These are phyloP conservation scores for Hevea brasiliensis DNA, from an alignment of 345 rosid genomes.

Conservation along the genomic window DNA sequence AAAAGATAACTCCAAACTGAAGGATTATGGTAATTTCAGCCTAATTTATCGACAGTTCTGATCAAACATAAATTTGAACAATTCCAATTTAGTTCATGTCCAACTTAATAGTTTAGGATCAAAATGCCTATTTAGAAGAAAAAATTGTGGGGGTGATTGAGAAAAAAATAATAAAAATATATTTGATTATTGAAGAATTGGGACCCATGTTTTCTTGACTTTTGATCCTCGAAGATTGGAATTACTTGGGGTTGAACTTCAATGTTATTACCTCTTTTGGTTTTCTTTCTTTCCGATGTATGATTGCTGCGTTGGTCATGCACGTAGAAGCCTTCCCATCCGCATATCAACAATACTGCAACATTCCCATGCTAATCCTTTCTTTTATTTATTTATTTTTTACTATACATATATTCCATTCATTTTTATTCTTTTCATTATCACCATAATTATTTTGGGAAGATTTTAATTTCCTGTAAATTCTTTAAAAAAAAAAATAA, in stretches of 20 bases:
- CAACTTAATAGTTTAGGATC: too few relatives aligned
- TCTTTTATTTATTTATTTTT: neutral
- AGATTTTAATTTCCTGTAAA: too few relatives aligned
- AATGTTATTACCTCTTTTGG: slow-evolving; percentile 10
- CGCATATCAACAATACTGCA: neutral
- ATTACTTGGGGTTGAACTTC: slow-evolving; percentile 21
- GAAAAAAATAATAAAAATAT: too few relatives aligned
- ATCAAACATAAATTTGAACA: too few relatives aligned
- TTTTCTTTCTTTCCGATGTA: slow-evolving; percentile 9
- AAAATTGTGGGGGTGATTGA: neutral
- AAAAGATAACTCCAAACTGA: too few relatives aligned
- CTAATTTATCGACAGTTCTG: too few relatives aligned
- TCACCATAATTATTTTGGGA: too few relatives aligned
- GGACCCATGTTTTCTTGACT: slow-evolving; percentile 51
- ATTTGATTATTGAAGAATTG: slow-evolving; percentile 28
- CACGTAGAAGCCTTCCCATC: slow-evolving; percentile 12
- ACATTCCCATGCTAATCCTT: neutral
- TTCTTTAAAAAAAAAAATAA: too few relatives aligned
- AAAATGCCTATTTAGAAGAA: neutral
- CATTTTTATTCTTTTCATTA: too few relatives aligned
- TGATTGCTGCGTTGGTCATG: slow-evolving; percentile 6
- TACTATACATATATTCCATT: too few relatives aligned
- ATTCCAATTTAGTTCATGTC: too few relatives aligned
- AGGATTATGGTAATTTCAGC: too few relatives aligned
- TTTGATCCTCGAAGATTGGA: slow-evolving; percentile 29